These are phyloP conservation scores for Fusarium sambucinum DNA, from an alignment of 2,329 filamentous ascomycete species.

Conservation along the genomic window DNA sequence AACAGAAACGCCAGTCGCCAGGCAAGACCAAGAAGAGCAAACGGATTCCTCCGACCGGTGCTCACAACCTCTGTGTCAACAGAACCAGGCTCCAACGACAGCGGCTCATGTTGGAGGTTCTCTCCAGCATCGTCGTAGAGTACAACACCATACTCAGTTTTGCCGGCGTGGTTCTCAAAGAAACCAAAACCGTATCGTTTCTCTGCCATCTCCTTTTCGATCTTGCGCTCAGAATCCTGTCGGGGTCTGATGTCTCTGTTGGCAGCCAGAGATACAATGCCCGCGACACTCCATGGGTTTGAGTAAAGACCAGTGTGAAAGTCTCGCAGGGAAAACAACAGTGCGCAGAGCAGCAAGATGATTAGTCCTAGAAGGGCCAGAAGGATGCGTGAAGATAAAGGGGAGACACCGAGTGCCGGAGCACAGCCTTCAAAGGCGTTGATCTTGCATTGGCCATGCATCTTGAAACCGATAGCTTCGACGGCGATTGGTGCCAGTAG, in stretches of 20 bases:
- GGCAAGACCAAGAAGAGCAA: constrained; percentile 52
- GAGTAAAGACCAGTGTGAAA: constrained; percentile 44
- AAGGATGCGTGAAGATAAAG: constrained; percentile 30
- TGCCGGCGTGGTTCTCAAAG: constrained; percentile 38
- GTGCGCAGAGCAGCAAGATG: constrained; percentile 36
- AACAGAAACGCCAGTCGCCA: constrained; percentile 54
- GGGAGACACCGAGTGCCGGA: constrained; percentile 42
- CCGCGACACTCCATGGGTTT: constrained; percentile 52
- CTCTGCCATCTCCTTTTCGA: constrained; percentile 44
- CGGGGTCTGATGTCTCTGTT: constrained; percentile 43
- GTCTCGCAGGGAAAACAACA: constrained; percentile 40
- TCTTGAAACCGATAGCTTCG: constrained; percentile 46
- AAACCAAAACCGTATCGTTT: constrained; percentile 46
- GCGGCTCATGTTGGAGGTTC: constrained; percentile 18
- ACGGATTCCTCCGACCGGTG: constrained; percentile 46
- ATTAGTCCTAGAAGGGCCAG: constrained; percentile 39
- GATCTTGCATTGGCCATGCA: constrained; percentile 44
- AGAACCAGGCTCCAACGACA: constrained; percentile 38
- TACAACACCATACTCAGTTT: constrained; percentile 46
- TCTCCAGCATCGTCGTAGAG: constrained; percentile 40
- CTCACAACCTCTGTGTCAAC: constrained; percentile 18
- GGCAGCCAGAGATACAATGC: constrained; percentile 44
- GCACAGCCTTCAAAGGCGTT: constrained; percentile 40
- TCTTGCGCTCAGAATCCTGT: constrained; percentile 38
- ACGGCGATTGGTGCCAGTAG: constrained; percentile 42